These are phyloP conservation scores for Penicillium riverlandense DNA, from an alignment of 495 filamentous ascomycete species.

Conservation along the genomic window DNA sequence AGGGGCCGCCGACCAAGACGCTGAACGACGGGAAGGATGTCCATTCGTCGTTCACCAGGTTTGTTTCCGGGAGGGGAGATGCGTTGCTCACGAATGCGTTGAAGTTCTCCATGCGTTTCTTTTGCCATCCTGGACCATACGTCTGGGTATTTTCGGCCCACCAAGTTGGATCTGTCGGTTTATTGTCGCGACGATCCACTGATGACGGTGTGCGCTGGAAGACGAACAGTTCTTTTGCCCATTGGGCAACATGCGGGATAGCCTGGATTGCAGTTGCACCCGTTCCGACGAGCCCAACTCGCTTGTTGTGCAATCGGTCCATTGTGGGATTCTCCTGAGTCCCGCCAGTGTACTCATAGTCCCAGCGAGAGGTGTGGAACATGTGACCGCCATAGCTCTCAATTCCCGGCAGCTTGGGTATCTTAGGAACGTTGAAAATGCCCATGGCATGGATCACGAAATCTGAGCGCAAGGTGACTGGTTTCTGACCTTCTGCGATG, in stretches of 20 bases:
- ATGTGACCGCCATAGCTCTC: slow-evolving; percentile 17
- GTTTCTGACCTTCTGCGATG: too few species aligned
- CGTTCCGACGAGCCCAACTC: too few species aligned
- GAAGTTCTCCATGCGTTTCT: slow-evolving; percentile 3
- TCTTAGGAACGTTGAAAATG: slow-evolving; percentile 10
- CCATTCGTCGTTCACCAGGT: slow-evolving; percentile 40
- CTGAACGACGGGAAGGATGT: slow-evolving; percentile 7
- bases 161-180: not conserved
- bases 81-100: slow-evolving; percentile 3
- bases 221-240: too few species aligned
- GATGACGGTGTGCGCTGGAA: too few species aligned
- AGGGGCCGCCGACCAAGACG: slow-evolving; percentile 1
- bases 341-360: slow-evolving; percentile 44
- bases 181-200: too few species aligned
- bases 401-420: slow-evolving; percentile 15
- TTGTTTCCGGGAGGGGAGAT: slow-evolving; percentile 13
- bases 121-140: slow-evolving; percentile 25
- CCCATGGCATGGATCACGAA: slow-evolving; percentile 16
- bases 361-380: slow-evolving; percentile 38
- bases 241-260: too few species aligned
- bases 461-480: not conserved
- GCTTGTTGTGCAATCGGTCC: too few species aligned
- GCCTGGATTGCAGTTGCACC: too few species aligned
- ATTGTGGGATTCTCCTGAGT: slow-evolving; percentile 3
- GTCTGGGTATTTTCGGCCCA: slow-evolving; percentile 11